Evolutionary conservation across 768 basidiomycete genomes (phyloP).

Genomic region (Hericium coralloides): DNA sequence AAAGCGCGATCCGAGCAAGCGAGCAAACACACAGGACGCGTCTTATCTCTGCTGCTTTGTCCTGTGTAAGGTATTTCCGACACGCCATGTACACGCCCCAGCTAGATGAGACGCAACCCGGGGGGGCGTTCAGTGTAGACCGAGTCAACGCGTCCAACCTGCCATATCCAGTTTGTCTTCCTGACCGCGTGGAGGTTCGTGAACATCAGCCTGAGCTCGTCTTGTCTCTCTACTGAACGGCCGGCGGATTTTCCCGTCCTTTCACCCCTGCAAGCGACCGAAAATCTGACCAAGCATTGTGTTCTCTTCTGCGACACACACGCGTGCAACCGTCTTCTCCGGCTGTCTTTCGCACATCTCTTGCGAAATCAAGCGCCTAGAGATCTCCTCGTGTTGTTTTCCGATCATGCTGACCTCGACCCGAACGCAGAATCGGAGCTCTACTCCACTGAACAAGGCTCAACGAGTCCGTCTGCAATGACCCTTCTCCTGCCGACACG

Average conservation of each 20-base stretch:
- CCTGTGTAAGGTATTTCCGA: slow-evolving; percentile 46
- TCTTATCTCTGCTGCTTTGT: slow-evolving; percentile 49
- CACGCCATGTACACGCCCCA: slow-evolving; percentile 59
- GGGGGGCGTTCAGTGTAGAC: slow-evolving; percentile 38
- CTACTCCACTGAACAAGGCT: slow-evolving; percentile 66
- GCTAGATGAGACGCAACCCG: slow-evolving; percentile 55
- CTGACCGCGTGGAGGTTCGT: slow-evolving; percentile 14
- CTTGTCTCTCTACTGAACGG: slow-evolving; percentile 14
- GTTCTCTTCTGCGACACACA: slow-evolving; percentile 13
- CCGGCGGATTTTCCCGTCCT: slow-evolving; percentile 7
- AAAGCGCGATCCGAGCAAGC: not conserved
- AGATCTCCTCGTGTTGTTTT: slow-evolving; percentile 50
- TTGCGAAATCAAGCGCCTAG: slow-evolving; percentile 31
- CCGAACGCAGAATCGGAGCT: slow-evolving; percentile 47
- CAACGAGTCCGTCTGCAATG: slow-evolving; percentile 43
- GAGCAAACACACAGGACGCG: not conserved
- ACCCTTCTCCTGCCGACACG: slow-evolving; percentile 66
- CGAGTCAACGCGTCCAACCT: slow-evolving; percentile 39
- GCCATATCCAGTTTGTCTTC: slow-evolving; percentile 9
- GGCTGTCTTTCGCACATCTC: slow-evolving; percentile 21
- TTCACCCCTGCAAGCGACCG: slow-evolving; percentile 1
- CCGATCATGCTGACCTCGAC: slow-evolving; percentile 59
- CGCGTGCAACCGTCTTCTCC: slow-evolving; percentile 12
- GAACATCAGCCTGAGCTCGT: slow-evolving; percentile 12
- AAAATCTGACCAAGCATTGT: not conserved